Evolutionary conservation across 2,329 filamentous ascomycete species (phyloP), one percentile per base, ranked within the genome.

Genomic region (Phialophora macrospora): DNA sequence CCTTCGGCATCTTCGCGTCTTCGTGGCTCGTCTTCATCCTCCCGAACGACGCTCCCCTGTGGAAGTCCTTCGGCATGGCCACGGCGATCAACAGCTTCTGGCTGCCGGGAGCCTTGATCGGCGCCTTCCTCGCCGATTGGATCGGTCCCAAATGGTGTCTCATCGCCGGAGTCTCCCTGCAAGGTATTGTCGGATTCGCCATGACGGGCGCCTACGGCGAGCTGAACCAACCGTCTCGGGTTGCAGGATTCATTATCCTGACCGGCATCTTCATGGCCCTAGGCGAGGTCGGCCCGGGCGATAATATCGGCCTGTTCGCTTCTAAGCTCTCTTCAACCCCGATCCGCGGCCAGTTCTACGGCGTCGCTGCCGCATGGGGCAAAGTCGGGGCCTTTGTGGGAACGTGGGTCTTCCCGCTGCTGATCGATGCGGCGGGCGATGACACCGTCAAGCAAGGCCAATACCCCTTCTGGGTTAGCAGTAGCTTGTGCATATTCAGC

Each of bases 1-100:
- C 90, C 0, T 97, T 97, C 75, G 85, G 90, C 59, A 92, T 97
- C 73, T 97, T 95, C 80, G 90, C 90, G 0, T 89, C 89, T 0
- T 85, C 87, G 28, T 82, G 79, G 80, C 70, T 82, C 6, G 34
- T 63, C 0, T 75, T 81, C 1, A 95, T 96, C 73, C 80, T 96
- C 0, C 85, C 86, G 9, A 74, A 81, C 0, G 72, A 76, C 4
- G 82, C 86, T 0, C 84, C 89, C 0, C 80, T 97, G 1, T 94
- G 91, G 74, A 90, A 90, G 68, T 80, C 88, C 14, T 93, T 97
- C 68, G 93, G 92, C 46, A 97, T 92, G 92, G 93, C 92, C 75
- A 92, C 90, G 0, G 84, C 97, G 41, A 87, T 96, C 80, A 96
- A 95, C 76, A 81, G 92, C 68, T 97, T 97, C 77, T 96, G 96